Base-by-base conservation (phyloP, 2,329 filamentous ascomycete species). In the Nemania sp. region DNA sequence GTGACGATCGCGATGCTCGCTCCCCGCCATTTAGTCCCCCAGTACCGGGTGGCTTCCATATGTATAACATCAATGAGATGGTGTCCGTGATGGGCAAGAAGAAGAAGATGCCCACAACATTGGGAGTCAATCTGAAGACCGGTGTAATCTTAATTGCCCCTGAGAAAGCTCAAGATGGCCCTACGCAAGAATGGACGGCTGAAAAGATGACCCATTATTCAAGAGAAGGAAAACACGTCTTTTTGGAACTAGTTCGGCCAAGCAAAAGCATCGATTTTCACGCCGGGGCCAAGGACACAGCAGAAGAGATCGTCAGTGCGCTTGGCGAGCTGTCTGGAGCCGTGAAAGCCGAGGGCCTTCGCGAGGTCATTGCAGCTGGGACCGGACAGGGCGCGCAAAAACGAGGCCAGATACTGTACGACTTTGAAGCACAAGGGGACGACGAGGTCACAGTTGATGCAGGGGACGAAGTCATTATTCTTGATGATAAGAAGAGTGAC, bases 21-120 rank as follows among this genome's bases (percentile, higher is more conserved):
- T 29, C 61, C 35, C 49, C 29, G 11, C 60, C 51, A 38, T 84
- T 84, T 18, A 82, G 82, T 43, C 78, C 79, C n/a, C 79, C 83
- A 32, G 90, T 91, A 1, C 92, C 93, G 5, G 92, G 93, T 20
- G 93, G 93, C 1, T 98, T 94, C 77, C 94, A 97, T 77, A 86
- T 98, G 79, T 98, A 98, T 82, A 98, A 97, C 75, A 94, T 98
- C 75, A 97, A 94, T 78, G 95, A 98, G 81, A 97, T 97, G 92
- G 89, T 97, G 4, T 95, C 94, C n/a, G 89, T 96, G 52, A 94
- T 97, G 89, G 95, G 95, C 64, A 97, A 97, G 83, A 92, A 93
- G 76, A 97, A 97, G 85, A 98, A 98, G 83, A 96, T 98, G 93
- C 94, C 95, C 1, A 97, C 94, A n/a, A 97, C 93, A 0, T 81